These are phyloP conservation scores for Potentilla sterilis DNA, from an alignment of 306 rosid species.

Conservation along the genomic window DNA sequence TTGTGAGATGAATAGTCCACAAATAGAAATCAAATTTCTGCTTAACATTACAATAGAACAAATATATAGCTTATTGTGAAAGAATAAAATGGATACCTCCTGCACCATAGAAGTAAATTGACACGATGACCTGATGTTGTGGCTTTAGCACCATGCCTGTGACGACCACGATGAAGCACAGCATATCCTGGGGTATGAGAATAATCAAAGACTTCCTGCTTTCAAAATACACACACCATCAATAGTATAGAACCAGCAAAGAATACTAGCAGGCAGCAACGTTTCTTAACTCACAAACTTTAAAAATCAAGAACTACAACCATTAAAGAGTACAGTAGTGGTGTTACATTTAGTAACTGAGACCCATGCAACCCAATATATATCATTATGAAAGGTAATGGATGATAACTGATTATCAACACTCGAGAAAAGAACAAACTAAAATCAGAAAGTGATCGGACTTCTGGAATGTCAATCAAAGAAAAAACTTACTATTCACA, in stretches of 20 bases:
- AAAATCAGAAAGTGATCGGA: not conserved
- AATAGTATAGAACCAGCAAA: constrained; percentile 23
- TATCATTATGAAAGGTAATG: not conserved
- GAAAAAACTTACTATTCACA: not conserved
- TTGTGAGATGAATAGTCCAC: not conserved
- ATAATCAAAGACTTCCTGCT: constrained; percentile 79
- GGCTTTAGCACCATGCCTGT: constrained; percentile 86
- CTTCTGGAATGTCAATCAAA: not conserved
- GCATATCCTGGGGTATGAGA: constrained; percentile 78
- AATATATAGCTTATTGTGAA: constrained; percentile 11
- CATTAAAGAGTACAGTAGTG: not conserved
- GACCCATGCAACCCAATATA: not conserved
- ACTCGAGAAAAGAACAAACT: not conserved
- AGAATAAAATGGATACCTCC: constrained; percentile 56
- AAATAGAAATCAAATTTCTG: not conserved
- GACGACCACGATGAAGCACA: constrained; percentile 81
- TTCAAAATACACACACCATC: constrained; percentile 37
- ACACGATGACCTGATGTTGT: constrained; percentile 72
- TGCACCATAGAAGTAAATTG: constrained; percentile 84
- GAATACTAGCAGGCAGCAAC: constrained; percentile 8
- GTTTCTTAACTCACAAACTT: constrained; percentile 27
- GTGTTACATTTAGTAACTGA: not conserved
- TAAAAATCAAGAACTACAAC: not conserved
- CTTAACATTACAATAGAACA: not conserved
- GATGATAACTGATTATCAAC: not conserved